Evolutionary conservation across 2,329 filamentous ascomycete species (phyloP), one percentile per base, ranked within the genome.

Genomic region (Chaetomium olivaceum): DNA sequence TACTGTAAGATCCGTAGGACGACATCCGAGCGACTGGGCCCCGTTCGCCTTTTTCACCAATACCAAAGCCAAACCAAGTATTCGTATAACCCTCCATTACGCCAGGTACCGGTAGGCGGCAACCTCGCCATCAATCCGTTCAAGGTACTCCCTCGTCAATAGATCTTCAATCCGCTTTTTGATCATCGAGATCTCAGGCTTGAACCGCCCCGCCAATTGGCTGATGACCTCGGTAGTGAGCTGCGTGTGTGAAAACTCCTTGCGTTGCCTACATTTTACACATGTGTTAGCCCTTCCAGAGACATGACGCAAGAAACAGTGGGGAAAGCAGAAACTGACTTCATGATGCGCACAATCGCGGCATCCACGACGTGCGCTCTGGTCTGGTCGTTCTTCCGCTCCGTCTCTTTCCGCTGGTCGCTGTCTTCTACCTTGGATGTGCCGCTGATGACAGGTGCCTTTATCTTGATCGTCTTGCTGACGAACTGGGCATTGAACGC

Each of bases 401-500:
- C 89, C 0, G 91, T 94, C 60, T 87, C 86, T 76, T 87, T 88
- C 57, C 88, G 81, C 77, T 90, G 87, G 3, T 85, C 81, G 69
- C 86, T 81, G 61, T 87, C 92, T 78, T 98, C 94, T 0, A 96
- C 91, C 78, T 92, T 95, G 75, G 92, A 96, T 21, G 89, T 86
- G 1, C 88, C 87, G 58, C 87, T 91, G 71, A 97, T 90, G 5
- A 95, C 90, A 25, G 92, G 92, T 23, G 95, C 91, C 77, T 96
- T 96, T 78, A 97, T 92, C 76, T 91, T 92, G 73, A 95, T 85
- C 58, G 91, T 88, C 74, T 92, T 93, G 79, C 91, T 93, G 57
- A 87, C 83, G 78, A 97, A 98, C 16, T 87, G 82, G 36, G 88
- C 81, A 74, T 98, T 97, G 82, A 93, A 96, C 9, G 80, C 84